Evolutionary conservation across 371 early-diverging fungal species (phyloP), one percentile per base, ranked within the genome.

Genomic region (Lichtheimia ornata): DNA sequence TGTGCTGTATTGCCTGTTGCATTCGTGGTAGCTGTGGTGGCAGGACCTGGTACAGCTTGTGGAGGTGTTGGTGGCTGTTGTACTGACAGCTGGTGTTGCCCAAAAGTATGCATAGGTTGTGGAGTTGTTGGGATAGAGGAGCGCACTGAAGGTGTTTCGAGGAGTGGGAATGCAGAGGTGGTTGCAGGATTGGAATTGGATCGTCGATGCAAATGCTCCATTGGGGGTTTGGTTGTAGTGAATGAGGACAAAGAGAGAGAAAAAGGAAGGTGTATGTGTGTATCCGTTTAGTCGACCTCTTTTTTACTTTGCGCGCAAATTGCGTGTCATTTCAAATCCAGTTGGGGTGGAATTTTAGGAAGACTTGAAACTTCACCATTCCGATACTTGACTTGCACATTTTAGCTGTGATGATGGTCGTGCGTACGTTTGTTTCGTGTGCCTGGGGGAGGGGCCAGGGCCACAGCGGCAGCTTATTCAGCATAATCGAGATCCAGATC

Each of bases 311-410:
- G 20, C 24, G 18, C 18, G 42, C 53, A 59, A 59, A 40, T 59
- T 59, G 60, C 18, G n/a, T 50, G 41, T 43, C 53, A 52, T 59
- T 59, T 59, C 47, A 59, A 59, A 59, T 59, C 51, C 60, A 59
- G 60, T 52, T 52, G 51, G 52, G 47, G 51, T 59, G 25, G 60
- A 59, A 59, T 24, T 15, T 15, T 35, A 52, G 50, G 60, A 59
- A 59, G 43, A 18, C 47, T n/a, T 22, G 22, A 47, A 47, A 47
- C 47, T 22, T 22, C 7, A 17, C 47, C 47, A 47, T n/a, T 47
- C 47, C 18, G 22, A 47, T 22, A 18, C 17, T 18, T 35, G 35
- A 35, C 35, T 35, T 35, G 35, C 35, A 35, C 35, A 35, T 9
- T 35, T 35, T 6, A 35, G 35, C 11, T 35, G 35, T 11, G 11